Percentiles rank a stretch among this genome's conserved stretches.
phyloP scores from a whole-genome alignment of 495 filamentous ascomycete genomes.

The Pseudomonodictys pantanalensis region DNA sequence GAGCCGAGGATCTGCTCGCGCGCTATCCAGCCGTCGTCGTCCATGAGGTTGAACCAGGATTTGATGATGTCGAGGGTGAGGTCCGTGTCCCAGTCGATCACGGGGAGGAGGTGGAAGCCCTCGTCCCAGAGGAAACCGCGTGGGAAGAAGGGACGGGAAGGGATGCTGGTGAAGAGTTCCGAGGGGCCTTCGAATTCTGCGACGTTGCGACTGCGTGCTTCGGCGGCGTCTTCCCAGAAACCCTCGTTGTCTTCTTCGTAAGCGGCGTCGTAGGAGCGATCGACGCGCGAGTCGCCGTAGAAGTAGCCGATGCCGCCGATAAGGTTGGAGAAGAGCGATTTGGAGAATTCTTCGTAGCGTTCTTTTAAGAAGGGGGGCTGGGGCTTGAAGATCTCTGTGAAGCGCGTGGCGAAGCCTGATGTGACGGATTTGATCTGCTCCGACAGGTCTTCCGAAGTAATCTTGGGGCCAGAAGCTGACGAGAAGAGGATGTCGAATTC shows the following conservation, averaged over 20 bases:
- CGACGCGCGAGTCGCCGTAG: constrained; percentile 78
- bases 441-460: constrained; percentile 67
- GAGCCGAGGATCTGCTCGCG: constrained; percentile 92
- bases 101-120: constrained; percentile 90
- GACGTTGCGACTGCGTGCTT: constrained; percentile 63
- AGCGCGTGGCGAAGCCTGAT: constrained; percentile 68
- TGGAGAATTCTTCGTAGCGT: constrained; percentile 76
- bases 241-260: constrained; percentile 97
- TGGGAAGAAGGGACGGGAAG: constrained; percentile 93
- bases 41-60: constrained; percentile 94
- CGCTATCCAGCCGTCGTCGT: constrained; percentile 96
- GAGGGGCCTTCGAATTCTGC: constrained; percentile 75
- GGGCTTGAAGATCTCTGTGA: constrained; percentile 68
- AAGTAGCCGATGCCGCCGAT: constrained; percentile 96
- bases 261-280: constrained; percentile 83
- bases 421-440: constrained; percentile 63
- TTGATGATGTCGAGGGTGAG: constrained; percentile 85
- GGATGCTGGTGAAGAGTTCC: constrained; percentile 89
- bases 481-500: constrained; percentile 93
- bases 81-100: constrained; percentile 91
- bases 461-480: constrained; percentile 64
- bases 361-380: constrained; percentile 70
- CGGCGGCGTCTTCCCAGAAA: constrained; percentile 89
- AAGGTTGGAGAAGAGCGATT: constrained; percentile 90
- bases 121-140: constrained; percentile 98